Evolutionary conservation across 2,329 filamentous ascomycete species (phyloP), one percentile per base, ranked within the genome.

Genomic region (Aspergillus latus): DNA sequence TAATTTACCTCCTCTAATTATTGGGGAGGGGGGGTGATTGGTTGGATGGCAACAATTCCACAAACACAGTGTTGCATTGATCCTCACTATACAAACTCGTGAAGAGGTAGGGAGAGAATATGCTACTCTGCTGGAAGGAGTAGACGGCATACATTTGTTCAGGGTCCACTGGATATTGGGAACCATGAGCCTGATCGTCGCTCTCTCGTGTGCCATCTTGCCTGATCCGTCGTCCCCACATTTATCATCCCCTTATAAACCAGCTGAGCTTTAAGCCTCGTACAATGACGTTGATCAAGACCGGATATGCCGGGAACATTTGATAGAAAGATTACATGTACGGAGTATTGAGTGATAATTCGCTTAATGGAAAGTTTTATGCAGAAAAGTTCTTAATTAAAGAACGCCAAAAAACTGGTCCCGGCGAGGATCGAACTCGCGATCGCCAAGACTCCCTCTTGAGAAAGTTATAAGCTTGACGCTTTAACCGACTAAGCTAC

Each of bases 141-240:
- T 28, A 28, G 26, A 28, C 32, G 10, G 36, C n/a, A 39, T 39
- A 39, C 36, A 39, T 13, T 28, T 28, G 26, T 13, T 39, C 36
- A 39, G 36, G 36, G 36, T 39, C 36, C 36, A 39, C 36, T n/a
- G 36, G 11, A 39, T 39, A 13, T 39, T 39, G 36, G n/a, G 36
- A 39, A 34, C 32, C 32, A 6, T 39, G 36, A 39, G 42, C 36
- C 11, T 49, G 39, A 57, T 44, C 51, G 36, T 46, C 47, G 32
- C 42, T 51, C 11, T 34, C 28, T 54, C 61, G 61, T 59, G 61
- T 63, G 61, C 59, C 57, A 63, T 57, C 46, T 54, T 60, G 52
- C 61, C 61, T 49, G 52, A 44, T 48, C 46, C 13, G 43, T 49
- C 29, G 8, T 16, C 45, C 29, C 28, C 45, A 47, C 28, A 36